Evolutionary conservation across 306 rosid genomes (phyloP).

Genomic region (Glycine latifolia): DNA sequence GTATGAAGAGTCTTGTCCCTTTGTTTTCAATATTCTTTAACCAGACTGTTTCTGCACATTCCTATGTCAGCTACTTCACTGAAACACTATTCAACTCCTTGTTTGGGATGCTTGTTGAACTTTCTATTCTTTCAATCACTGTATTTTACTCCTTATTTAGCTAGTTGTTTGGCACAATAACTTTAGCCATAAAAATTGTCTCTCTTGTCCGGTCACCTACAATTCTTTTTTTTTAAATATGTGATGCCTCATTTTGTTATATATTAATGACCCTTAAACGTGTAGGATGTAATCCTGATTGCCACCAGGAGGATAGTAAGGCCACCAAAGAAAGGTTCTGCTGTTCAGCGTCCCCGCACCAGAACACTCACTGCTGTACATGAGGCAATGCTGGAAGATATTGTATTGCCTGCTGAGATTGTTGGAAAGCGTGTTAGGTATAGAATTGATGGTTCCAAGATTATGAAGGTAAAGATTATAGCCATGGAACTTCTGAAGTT

Average conservation of each 20-base stretch:
- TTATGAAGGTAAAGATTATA: constrained; percentile 69
- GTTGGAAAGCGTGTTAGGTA: constrained; percentile 87
- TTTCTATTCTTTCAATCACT: neutral
- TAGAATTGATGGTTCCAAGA: constrained; percentile 80
- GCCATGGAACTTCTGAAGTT: neutral
- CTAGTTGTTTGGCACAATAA: neutral
- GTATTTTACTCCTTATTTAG: neutral
- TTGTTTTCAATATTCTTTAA: neutral
- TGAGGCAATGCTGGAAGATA: constrained; percentile 87
- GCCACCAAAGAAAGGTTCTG: constrained; percentile 95
- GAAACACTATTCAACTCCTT: no score
- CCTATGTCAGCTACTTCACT: no score
- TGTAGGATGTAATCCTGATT: constrained; percentile 76
- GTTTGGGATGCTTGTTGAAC: no score
- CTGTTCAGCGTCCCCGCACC: constrained; percentile 82
- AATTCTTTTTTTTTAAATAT: neutral
- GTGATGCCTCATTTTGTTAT: neutral
- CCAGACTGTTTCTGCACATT: no score
- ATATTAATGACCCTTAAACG: neutral
- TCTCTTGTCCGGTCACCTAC: neutral
- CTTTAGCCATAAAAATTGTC: neutral
- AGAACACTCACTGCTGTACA: constrained; percentile 92
- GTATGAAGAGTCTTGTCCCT: constrained; percentile 43
- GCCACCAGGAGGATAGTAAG: constrained; percentile 83
- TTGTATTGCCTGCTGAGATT: constrained; percentile 92